Base-by-base conservation (phyloP, 331 rosid genomes). In the Phaseolus coccineus region DNA sequence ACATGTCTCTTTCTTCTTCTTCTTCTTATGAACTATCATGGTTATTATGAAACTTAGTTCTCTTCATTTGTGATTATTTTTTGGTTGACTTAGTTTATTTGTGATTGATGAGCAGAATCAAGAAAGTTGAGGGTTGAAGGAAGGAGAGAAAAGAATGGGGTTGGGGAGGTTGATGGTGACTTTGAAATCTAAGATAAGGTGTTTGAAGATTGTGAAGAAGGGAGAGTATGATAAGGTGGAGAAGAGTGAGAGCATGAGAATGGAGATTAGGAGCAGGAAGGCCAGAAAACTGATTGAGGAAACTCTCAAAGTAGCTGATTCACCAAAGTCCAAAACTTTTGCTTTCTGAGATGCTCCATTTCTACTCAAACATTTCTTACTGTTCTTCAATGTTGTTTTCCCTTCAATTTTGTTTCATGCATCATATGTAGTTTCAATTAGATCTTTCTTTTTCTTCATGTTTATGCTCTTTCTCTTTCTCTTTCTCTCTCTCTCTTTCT, bases 241-340 rank as follows among this genome's bases (percentile, higher is more conserved):
- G 78, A 96, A 96, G 91, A 95, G 99, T 73, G 99, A 95, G 7
- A 95, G 99, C 72, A 95, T 95, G 99, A 89, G 99, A 81, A 85
- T 93, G 57, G 99, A 96, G 87, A 96, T 96, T 2, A 82, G 91
- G 64, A 96, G 99, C 89, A 93, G 80, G 56, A 96, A 93, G 61
- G 99, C 99, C 51, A 85, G 89, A 65, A 93, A 91, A 83, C 87
- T 96, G 40, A 91, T 96, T 28, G 88, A 93, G 79, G 68, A 96
- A 51, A 91, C 94, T 16, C 84, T 96, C 83, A 85, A 89, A 76
- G 80, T 87, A n/a, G 96, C 97, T 4, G 99, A 93, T 78, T 93
- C 98, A 31, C 97, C 99, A 6, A 81, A 80, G 22, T 42, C 90
- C 33, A 93, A 76, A 76, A 67, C 94, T 35, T 80, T 62, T 75